Evolutionary conservation across 495 filamentous ascomycete genomes (phyloP), one percentile per base, ranked within the genome.

Genomic region (Aspergillus carlsbadensis): DNA sequence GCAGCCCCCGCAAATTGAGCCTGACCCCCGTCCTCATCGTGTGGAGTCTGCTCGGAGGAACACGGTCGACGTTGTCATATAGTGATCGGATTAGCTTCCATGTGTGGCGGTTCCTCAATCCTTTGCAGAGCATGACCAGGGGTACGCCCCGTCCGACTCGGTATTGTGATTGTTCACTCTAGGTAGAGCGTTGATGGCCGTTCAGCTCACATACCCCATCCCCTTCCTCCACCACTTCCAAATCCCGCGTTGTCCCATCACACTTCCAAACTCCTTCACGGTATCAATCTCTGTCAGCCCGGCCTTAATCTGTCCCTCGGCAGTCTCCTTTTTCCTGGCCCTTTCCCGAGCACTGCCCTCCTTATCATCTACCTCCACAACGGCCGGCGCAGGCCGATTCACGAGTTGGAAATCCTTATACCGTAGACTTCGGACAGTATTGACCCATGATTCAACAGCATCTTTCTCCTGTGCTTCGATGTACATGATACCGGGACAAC

Each of bases 401-500:
- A 78, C 72, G 39, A 80, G 66, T 57, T 78, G 76, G 48, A 76
- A 81, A 48, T 80, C 77, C 53, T 80, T 81, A 52, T 81, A 81
- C 5, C 73, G 63, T 34, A 81, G 49, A 29, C 67, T 73, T 43
- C 74, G 78, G 35, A 87, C 84, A 20, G 71, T 69, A 14, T 66
- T 71, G 5, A 86, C 78, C 84, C 84, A 87, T n/a, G 73, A 68
- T 50, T 72, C 70, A 2, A 79, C 78, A 7, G 71, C 70, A 37
- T 66, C 68, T 58, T 81, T 76, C 15, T 81, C 78, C 17, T 60
- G 61, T 3, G 84, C 84, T 65, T 90, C 85, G 41, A 85, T 87
- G 66, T 91, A 89, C 86, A 92, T 90, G 58, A 91, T 86, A 8
- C 87, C 89, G 0, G 88, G 88, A 41, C 78, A 81, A 4, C 83